These are phyloP conservation scores for Apodospora peruviana DNA, from an alignment of 495 filamentous ascomycete species.

Conservation along the genomic window DNA sequence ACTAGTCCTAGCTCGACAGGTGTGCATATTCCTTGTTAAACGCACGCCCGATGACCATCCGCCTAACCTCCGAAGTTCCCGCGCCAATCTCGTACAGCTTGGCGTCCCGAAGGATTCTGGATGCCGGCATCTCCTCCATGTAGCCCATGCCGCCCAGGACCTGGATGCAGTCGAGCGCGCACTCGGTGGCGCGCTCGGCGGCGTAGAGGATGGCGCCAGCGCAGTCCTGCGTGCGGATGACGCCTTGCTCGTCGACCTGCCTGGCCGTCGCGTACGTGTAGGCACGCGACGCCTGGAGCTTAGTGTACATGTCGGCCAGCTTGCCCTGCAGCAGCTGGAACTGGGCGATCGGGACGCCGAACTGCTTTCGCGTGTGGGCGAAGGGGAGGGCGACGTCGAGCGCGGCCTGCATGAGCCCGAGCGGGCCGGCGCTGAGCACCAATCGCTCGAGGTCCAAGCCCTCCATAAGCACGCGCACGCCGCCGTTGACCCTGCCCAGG, in stretches of 20 bases:
- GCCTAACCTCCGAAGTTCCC: conserved; percentile 86
- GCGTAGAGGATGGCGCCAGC: conserved; percentile 93
- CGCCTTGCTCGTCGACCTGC: conserved; percentile 64
- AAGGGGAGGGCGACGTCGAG: conserved; percentile 87
- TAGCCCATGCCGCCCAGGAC: conserved; percentile 94
- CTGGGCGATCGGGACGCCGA: conserved; percentile 78
- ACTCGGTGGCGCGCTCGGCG: conserved; percentile 87
- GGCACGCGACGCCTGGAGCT: conserved; percentile 70
- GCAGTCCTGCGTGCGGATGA: conserved; percentile 82
- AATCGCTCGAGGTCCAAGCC: conserved; percentile 91
- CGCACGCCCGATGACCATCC: conserved; percentile 90
- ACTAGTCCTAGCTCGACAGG: conserved; percentile 23
- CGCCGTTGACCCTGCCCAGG: conserved; percentile 72
- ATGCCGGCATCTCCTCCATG: conserved; percentile 89
- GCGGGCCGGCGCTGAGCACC: conserved; percentile 85
- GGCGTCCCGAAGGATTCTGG: conserved; percentile 73
- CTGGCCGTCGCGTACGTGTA: conserved; percentile 78
- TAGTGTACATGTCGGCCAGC: conserved; percentile 95
- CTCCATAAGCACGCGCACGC: conserved; percentile 91
- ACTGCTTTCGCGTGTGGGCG: conserved; percentile 84
- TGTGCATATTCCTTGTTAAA: conserved; percentile 85
- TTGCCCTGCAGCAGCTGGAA: conserved; percentile 93
- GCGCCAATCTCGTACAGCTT: conserved; percentile 95
- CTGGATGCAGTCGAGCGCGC: conserved; percentile 85
- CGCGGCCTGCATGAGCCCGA: conserved; percentile 90